Conservation (phyloP, 2,329 filamentous ascomycete genomes). For the Fusarium keratoplasticum region DNA sequence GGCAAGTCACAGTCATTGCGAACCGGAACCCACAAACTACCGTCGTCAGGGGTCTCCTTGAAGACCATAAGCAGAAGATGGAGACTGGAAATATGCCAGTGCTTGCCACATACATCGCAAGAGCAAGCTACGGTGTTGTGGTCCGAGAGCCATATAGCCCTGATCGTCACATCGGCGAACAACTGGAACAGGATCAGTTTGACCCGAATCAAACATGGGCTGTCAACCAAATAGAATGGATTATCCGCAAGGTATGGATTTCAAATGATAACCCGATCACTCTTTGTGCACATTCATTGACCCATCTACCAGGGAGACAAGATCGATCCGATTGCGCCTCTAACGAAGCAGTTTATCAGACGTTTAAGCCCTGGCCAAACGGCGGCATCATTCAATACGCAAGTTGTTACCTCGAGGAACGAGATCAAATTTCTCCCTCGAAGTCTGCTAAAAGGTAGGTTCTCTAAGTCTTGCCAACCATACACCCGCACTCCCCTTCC, state of each 20-base stretch:
- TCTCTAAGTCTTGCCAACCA: background rate
- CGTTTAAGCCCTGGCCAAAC: background rate
- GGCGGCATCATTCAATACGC: background rate
- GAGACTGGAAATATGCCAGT: background rate
- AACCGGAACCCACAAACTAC: background rate
- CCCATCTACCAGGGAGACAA: background rate
- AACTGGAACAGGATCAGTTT: background rate
- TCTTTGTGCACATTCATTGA: background rate
- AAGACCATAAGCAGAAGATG: background rate
- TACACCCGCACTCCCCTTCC: background rate
- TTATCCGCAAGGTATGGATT: background rate
- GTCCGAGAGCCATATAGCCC: background rate
- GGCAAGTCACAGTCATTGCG: background rate
- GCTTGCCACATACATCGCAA: background rate
- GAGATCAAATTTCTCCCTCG: background rate
- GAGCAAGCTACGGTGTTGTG: background rate
- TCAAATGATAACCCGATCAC: fast-evolving
- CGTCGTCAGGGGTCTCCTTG: background rate
- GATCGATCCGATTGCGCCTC: background rate
- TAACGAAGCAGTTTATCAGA: background rate
- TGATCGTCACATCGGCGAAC: background rate
- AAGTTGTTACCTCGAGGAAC: background rate
- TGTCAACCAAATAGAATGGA: background rate
- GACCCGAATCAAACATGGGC: background rate
- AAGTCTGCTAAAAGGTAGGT: background rate